Evolutionary conservation across 148 eudicot genomes (phyloP), one percentile per base, ranked within the genome.

Genomic region (Nepenthes mirabilis): DNA sequence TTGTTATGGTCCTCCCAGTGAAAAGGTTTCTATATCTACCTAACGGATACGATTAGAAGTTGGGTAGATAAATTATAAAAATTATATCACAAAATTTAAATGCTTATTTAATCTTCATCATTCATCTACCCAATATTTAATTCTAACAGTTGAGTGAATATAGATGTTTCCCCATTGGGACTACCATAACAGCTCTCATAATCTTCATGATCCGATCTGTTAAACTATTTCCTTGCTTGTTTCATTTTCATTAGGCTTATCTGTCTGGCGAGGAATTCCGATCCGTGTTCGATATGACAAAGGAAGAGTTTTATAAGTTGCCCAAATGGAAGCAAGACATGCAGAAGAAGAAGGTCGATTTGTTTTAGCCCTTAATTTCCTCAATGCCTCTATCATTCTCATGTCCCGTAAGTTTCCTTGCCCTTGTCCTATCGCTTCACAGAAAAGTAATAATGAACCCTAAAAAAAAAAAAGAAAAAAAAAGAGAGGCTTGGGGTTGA

Each of bases 241-340:
- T 9, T 53, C 6, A 33, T 55, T 9, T 33, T 55, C 10, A 9
- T 1, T 72, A 93, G 99, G 86, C 97, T 53, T 93, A 93, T 73
- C 87, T 93, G 45, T 77, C 96, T 32, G 97, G 79, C 33, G 91
- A 89, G 61, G 99, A 93, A 68, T 93, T 93, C 68, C 74, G 75
- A 78, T 57, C 84, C 47, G 72, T 93, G 7, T 71, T 93, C 6
- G 86, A 82, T 23, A 57, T 80, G 76, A 60, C 83, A 10, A 93
- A 88, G 78, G 96, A 81, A 63, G 87, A 76, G 6, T 93, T 93
- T 65, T 79, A 79, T 69, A 84, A 86, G 69, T 70, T 89, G 76
- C 99, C 99, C 0, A 82, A 80, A 70, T 93, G 99, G 99, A 93
- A 93, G 85, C 97, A 93, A 78, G 99, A 93, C 75, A 64, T 86